Base-by-base conservation (phyloP, 2,329 filamentous ascomycete genomes). In the Plectosphaerella sp. region DNA sequence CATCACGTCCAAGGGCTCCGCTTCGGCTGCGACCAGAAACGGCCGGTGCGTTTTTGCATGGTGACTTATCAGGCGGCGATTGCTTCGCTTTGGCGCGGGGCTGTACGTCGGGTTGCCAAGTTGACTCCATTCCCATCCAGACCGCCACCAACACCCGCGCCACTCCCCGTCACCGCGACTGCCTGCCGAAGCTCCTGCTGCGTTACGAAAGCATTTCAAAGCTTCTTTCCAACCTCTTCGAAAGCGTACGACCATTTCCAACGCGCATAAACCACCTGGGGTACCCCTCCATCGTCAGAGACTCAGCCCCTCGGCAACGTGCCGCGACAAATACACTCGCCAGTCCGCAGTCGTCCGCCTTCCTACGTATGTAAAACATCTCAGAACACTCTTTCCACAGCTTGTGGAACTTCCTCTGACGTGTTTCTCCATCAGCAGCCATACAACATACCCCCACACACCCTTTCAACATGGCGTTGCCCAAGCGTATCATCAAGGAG, bases 401-500 rank as follows among this genome's bases (percentile, higher is more conserved):
- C 28, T 33, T 33, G 5, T 33, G 28, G 11, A 33, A 33, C 8
- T 7, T 10, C 8, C 16, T 43, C 41, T 43, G 41, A 43, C 41
- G 41, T 18, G 5, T 43, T 6, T 41, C 28, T 9, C 8, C 28
- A 3, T 33, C 28, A 12, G 4, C 28, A 33, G 28, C 8, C 11
- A 33, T 12, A 33, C 28, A 9, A 7, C 28, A 33, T 33, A 33
- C 11, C 28, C 28, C 28, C 28, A 3, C 12, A 33, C 16, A 22
- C 22, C 3, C 22, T 22, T 54, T 35, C 49, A 61, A 59, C 54
- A 84, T 84, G 89, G 86, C 91, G 58, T 79, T 99, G 59, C 93
- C 94, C 33, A 99, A 99, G 80, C 83, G 94, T 67, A 99, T 99
- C 66, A 83, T 97, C 67, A 99, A 99, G 76, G 95, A 99, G 82